These are phyloP conservation scores for Trifolium pratense DNA, from an alignment of 306 rosid genomes.

Conservation along the genomic window DNA sequence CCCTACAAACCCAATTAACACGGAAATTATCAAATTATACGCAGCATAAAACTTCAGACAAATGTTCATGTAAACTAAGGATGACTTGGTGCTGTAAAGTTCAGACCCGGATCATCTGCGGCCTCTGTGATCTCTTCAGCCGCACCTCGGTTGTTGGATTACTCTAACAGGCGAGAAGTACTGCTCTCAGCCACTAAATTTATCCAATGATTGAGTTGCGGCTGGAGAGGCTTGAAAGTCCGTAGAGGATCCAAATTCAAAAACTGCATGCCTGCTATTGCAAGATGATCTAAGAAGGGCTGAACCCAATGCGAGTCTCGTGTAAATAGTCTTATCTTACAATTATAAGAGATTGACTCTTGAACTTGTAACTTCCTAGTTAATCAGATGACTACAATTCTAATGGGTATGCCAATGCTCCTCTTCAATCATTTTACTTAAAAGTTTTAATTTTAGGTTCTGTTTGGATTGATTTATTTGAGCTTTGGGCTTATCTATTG, in stretches of 20 bases:
- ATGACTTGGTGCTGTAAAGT: not conserved
- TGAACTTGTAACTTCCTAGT: not conserved
- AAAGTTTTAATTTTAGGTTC: not conserved
- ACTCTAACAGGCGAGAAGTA: not conserved
- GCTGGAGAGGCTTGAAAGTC: not conserved
- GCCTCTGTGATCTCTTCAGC: not conserved
- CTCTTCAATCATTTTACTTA: not conserved
- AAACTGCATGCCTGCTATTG: not conserved
- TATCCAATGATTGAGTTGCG: not conserved
- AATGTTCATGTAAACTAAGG: not conserved
- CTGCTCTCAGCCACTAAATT: not conserved
- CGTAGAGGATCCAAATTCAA: not conserved
- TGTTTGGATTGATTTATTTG: not conserved
- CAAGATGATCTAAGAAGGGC: not conserved
- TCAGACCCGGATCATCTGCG: not conserved
- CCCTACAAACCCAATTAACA: slow-evolving; percentile 57
- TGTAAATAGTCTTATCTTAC: not conserved
- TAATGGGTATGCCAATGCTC: not conserved
- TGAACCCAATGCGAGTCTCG: not conserved
- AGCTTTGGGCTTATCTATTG: not conserved
- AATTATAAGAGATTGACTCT: not conserved
- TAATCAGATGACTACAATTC: not conserved
- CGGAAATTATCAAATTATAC: not conserved
- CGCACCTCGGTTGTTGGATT: not conserved
- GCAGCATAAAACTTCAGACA: not conserved